Evolutionary conservation across 2,329 filamentous ascomycete genomes (phyloP).

Genomic region (Cyclaneusma minus): DNA sequence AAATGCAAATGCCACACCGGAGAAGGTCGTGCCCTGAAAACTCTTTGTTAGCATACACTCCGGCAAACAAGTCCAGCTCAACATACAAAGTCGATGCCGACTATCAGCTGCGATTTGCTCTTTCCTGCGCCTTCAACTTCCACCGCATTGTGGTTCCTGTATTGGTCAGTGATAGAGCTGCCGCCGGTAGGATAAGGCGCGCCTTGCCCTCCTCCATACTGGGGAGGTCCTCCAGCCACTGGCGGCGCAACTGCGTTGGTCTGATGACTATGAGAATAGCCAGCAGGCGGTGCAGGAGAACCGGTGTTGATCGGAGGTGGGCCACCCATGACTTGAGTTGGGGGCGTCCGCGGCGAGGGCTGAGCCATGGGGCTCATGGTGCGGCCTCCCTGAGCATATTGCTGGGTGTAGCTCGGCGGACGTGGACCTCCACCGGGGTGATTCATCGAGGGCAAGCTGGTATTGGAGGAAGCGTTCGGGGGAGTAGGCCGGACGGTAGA

Average conservation of each 20-base stretch:
- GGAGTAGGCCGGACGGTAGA: background rate
- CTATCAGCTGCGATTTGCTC: slow-evolving; percentile 93
- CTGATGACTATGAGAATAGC: slow-evolving; percentile 37
- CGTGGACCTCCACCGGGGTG: slow-evolving; percentile 42
- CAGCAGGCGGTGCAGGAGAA: slow-evolving; percentile 36
- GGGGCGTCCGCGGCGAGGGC: slow-evolving; percentile 15
- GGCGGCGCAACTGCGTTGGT: slow-evolving; percentile 25
- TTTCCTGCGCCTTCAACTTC: slow-evolving; percentile 81
- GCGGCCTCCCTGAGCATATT: slow-evolving; percentile 33
- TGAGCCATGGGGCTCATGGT: slow-evolving; percentile 24
- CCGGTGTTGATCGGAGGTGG: slow-evolving; percentile 54
- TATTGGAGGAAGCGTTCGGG: slow-evolving; percentile 28
- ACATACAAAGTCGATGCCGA: slow-evolving; percentile 94
- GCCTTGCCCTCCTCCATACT: slow-evolving; percentile 9
- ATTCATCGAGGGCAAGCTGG: slow-evolving; percentile 44
- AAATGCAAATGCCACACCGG: slow-evolving; percentile 84
- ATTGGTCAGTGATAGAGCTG: slow-evolving; percentile 14
- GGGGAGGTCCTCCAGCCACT: slow-evolving; percentile 14
- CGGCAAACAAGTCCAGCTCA: slow-evolving; percentile 1
- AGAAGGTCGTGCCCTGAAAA: slow-evolving; percentile 82
- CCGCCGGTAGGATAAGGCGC: slow-evolving; percentile 5
- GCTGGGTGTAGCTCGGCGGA: slow-evolving; percentile 49
- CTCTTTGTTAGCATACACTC: slow-evolving; percentile 2
- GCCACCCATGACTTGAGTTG: slow-evolving; percentile 30
- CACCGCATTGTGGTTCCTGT: slow-evolving; percentile 28